Base-by-base conservation (phyloP, 2,329 filamentous ascomycete species). In the Neonectria coccinea region DNA sequence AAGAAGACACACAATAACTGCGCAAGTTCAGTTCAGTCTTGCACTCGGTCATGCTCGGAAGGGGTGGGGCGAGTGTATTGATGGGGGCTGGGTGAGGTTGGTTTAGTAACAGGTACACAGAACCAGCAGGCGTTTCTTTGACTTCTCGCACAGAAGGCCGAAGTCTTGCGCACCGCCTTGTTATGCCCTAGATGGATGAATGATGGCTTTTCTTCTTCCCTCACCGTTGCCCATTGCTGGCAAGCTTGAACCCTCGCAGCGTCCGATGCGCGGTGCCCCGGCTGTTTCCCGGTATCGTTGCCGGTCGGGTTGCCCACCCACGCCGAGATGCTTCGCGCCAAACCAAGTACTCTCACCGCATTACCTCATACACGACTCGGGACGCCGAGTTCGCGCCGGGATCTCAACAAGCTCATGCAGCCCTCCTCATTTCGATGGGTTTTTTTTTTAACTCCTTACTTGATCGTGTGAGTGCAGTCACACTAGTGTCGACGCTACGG, bases 331-430 rank as follows among this genome's bases (percentile, higher is more conserved):
- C 68, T 70, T 71, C 70, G 61, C 69, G 61, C 71, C 72, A 73
- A 70, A 68, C 70, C 65, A 70, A 74, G 63, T 70, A 56, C 63
- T 62, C 67, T 74, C 72, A 74, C 72, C 72, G 72, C 72, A 74
- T 74, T 74, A 74, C 72, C 69, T 74, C 72, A 74, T 74, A 70
- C 72, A 67, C 68, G 64, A 74, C 66, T 71, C 65, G 63, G 50
- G 68, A 68, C 69, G 71, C 72, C 72, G 70, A 74, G 65, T 68
- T 73, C 70, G 68, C 67, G 68, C 72, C 72, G 72, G 72, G 66
- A 67, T 73, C 65, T 73, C 56, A 65, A 71, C 70, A 58, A 68
- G 56, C 68, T 67, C 65, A 70, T 70, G 70, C 72, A 70, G 67
- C 63, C 59, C 59, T 67, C 65, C 50, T 65, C 59, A 65, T 68